Evolutionary conservation across 2,329 filamentous ascomycete genomes (phyloP), one percentile per base, ranked within the genome.

Genomic region (Colletotrichum sp.): DNA sequence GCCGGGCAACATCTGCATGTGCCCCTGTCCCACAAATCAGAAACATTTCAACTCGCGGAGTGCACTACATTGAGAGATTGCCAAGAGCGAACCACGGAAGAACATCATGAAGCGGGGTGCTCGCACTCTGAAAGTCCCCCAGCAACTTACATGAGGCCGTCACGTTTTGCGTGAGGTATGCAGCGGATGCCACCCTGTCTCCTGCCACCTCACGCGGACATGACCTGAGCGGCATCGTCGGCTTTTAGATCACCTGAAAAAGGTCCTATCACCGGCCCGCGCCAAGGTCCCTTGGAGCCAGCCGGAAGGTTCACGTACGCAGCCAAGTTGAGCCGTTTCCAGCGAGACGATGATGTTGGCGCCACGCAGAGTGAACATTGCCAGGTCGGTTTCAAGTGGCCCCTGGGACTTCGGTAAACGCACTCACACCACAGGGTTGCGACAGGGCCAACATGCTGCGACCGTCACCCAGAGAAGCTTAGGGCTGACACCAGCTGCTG

Each of bases 401-500:
- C 36, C 8, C 44, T 62, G 57, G 34, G 26, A 24, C 55, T 44
- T 63, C 57, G 68, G 68, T 16, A 62, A 70, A 18, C 57, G 57
- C 68, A 63, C 57, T 63, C 24, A 22, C 32, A 30, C n/a, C 44
- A 52, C n/a, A 52, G n/a, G 44, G 44, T 28, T 69, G 24, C 55
- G 24, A 62, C 57, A 70, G 36, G 57, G 57, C 34, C 68, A 39
- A 55, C 26, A 44, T 59, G n/a, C 64, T 74, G 65, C 70, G 70
- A 59, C 64, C n/a, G 30, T 34, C 57, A 62, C 64, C 71, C 18
- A 57, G 65, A 73, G 34, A 26, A 69, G 71, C 28, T 34, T 76
- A 76, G 74, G 71, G 71, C 74, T 74, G 70, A 76, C 74, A 26
- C 18, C 65, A 36, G 28, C 34, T 74, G 16, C 48, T 52, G 30